Conservation (phyloP, 192 early-diverging fungal species). For the Rhizoclosmatium sp. region DNA sequence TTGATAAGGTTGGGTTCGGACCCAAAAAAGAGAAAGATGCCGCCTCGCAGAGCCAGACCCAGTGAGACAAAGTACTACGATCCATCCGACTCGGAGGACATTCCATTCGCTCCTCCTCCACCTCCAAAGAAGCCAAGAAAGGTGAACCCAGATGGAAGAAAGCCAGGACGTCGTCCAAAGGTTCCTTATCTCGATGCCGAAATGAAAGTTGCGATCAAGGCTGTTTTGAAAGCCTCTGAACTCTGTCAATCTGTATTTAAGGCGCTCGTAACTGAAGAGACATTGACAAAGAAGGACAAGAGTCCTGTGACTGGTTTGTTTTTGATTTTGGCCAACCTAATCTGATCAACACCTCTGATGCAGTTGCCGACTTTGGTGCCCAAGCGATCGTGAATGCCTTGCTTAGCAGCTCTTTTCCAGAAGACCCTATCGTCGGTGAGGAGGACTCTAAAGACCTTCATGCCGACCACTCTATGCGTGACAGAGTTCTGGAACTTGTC, state of each 20-base stretch:
- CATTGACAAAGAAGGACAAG: constrained; percentile 92
- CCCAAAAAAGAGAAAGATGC: constrained; percentile 1
- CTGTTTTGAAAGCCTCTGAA: constrained; percentile 86
- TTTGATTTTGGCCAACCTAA: neutral
- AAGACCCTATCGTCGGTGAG: constrained; percentile 94
- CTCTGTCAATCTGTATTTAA: constrained; percentile 92
- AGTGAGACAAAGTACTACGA: neutral
- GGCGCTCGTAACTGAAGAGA: constrained; percentile 79
- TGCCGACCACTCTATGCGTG: constrained; percentile 72
- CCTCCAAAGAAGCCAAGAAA: neutral
- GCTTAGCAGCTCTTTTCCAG: constrained; percentile 78
- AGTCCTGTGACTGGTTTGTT: constrained; percentile 88
- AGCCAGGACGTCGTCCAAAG: constrained; percentile 6
- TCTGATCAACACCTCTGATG: constrained; percentile 14
- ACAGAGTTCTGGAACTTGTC: constrained; percentile 81
- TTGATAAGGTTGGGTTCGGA: neutral
- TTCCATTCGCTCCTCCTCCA: constrained; percentile 11
- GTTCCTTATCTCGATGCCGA: constrained; percentile 16
- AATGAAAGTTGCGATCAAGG: constrained; percentile 77
- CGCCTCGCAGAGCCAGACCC: neutral
- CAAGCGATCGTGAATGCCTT: constrained; percentile 93
- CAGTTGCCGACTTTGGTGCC: constrained; percentile 93
- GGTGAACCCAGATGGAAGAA: neutral
- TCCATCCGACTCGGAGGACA: constrained; percentile 7
- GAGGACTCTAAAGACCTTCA: constrained; percentile 90